Conservation (phyloP, 148 eudicot species). For the Drosera capensis region DNA sequence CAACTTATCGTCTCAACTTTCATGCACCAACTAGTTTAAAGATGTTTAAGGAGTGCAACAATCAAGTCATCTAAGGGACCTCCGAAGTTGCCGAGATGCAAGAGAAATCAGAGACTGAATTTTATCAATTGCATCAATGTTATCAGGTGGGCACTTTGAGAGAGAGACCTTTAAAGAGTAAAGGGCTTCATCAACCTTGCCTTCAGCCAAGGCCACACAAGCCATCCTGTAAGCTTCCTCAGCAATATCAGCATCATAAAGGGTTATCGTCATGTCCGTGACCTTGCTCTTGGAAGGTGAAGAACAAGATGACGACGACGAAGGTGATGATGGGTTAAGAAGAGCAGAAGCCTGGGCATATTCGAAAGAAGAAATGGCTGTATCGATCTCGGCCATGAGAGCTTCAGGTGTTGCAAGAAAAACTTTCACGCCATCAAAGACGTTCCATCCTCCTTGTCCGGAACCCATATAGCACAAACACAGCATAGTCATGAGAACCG, state of each 20-base stretch:
- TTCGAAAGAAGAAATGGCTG: conserved; percentile 53
- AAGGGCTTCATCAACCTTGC: conserved; percentile 59
- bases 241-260: conserved; percentile 46
- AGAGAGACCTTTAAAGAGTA: conserved; percentile 54
- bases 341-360: conserved; percentile 30
- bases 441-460: conserved; percentile 38
- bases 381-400: conserved; percentile 57
- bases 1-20: no score
- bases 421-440: conserved; percentile 43
- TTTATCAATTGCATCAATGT: conserved; percentile 56
- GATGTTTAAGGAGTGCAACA: no score
- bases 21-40: no score
- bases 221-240: conserved; percentile 67
- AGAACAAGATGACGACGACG: no score
- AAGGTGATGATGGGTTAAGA: conserved; percentile 19
- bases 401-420: conserved; percentile 43
- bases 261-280: conserved; percentile 10
- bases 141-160: conserved; percentile 64
- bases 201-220: conserved; percentile 48
- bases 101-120: conserved; percentile 51
- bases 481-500: no score
- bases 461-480: conserved; percentile 29
- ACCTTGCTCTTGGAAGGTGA: conserved; percentile 15
- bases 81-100: conserved; percentile 32
- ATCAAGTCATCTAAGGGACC: conserved; percentile 24